Percentiles rank a stretch among this genome's conserved stretches.
phyloP scores from a whole-genome alignment of 352 stramenopile genomes.

The Phytophthora pinifolia region DNA sequence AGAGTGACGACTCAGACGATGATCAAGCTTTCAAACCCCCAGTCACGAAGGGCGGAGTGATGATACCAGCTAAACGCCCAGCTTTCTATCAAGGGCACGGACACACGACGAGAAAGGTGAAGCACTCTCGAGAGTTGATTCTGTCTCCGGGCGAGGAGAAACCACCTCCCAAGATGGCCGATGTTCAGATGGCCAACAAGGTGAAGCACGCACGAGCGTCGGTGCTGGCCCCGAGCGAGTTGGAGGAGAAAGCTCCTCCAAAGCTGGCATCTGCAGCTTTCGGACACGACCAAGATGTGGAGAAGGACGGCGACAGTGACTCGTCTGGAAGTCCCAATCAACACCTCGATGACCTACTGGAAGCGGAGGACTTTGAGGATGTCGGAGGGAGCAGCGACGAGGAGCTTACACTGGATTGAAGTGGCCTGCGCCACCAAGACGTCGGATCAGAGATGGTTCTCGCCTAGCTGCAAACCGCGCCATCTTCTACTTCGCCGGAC shows the following conservation, averaged over 20 bases:
- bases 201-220: conserved; percentile 11
- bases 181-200: conserved; percentile 23
- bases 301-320: not conserved
- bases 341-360: conserved; percentile 19
- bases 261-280: not conserved
- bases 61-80: conserved; percentile 18
- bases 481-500: conserved; percentile 36
- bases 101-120: too few species aligned
- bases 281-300: too few species aligned
- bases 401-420: conserved; percentile 16
- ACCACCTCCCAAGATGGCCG: not conserved
- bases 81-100: too few species aligned
- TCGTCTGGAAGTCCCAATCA: conserved; percentile 12
- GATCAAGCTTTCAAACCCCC: not conserved
- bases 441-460: not conserved
- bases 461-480: conserved; percentile 7
- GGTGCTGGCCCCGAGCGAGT: conserved; percentile 9
- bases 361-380: conserved; percentile 23
- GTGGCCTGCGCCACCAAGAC: not conserved
- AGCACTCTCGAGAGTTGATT: too few species aligned
- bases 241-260: conserved; percentile 14
- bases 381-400: conserved; percentile 25
- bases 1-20: not conserved
- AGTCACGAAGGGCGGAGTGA: not conserved
- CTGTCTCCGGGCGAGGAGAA: conserved; percentile 3